These are phyloP conservation scores for Cadophora sp. DNA, from an alignment of 2,329 filamentous ascomycete species.

Conservation along the genomic window DNA sequence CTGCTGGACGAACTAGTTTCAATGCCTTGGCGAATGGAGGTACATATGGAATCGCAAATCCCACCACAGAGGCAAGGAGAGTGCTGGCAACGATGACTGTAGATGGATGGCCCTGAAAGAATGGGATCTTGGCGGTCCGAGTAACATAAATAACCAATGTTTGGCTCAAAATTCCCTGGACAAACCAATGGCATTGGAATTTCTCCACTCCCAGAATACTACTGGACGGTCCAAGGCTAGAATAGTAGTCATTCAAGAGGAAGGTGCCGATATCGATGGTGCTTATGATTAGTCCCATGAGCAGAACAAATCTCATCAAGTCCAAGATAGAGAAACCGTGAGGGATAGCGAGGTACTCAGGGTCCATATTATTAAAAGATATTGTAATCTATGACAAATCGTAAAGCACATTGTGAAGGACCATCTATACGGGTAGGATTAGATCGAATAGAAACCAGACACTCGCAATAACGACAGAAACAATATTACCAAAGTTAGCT, in stretches of 20 bases:
- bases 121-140: conserved; percentile 22
- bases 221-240: neutral
- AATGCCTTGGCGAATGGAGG: conserved; percentile 13
- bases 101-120: conserved; percentile 15
- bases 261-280: conserved; percentile 24
- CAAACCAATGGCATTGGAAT: conserved; percentile 24
- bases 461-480: conserved; percentile 9
- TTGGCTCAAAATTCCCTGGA: conserved; percentile 23
- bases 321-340: conserved; percentile 18
- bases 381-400: conserved; percentile 22
- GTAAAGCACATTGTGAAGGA: conserved; percentile 22
- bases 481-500: conserved; percentile 23
- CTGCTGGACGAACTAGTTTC: neutral
- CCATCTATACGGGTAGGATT: conserved; percentile 21
- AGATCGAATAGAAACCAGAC: conserved; percentile 23
- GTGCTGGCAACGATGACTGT: neutral
- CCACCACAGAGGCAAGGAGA: neutral
- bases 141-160: conserved; percentile 21
- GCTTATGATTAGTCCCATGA: conserved; percentile 20
- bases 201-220: neutral
- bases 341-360: conserved; percentile 18
- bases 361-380: conserved; percentile 21
- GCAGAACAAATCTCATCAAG: conserved; percentile 17
- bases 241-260: conserved; percentile 22
- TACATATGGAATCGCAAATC: conserved; percentile 17